phyloP scores from a whole-genome alignment of 176 grass and related monocot genomes.

The Eleusine indica region DNA sequence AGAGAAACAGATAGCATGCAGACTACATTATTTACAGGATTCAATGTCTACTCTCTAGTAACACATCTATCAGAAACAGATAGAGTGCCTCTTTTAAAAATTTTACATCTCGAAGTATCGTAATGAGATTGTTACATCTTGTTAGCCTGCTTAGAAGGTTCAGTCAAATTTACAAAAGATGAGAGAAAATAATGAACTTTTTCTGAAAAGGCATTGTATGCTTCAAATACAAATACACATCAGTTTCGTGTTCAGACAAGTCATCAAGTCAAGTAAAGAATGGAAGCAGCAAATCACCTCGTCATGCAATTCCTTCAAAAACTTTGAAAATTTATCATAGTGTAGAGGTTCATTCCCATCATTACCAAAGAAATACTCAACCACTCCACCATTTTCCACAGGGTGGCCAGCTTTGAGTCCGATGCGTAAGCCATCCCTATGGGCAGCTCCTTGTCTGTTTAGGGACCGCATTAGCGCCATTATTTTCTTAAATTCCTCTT shows the following conservation, averaged over 20 bases:
- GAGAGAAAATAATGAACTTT: background rate
- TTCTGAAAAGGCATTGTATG: background rate
- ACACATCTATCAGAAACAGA: background rate
- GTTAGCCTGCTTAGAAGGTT: background rate
- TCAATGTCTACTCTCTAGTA: background rate
- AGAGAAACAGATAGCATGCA: slow-evolving; percentile 6
- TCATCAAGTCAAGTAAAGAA: slow-evolving; percentile 26
- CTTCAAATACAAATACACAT: slow-evolving; percentile 15
- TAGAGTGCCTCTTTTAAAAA: background rate
- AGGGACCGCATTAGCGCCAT: slow-evolving; percentile 90
- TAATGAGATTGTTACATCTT: background rate
- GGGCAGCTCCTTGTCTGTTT: slow-evolving; percentile 86
- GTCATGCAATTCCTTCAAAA: slow-evolving; percentile 80
- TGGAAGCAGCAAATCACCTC: slow-evolving; percentile 59
- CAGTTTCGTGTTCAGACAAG: background rate
- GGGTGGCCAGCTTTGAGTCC: slow-evolving; percentile 73
- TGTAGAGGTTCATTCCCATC: slow-evolving; percentile 69
- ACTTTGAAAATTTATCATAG: slow-evolving; percentile 71
- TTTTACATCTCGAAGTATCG: background rate
- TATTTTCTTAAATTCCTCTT: slow-evolving; percentile 96
- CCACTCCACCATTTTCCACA: slow-evolving; percentile 82
- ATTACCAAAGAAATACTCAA: slow-evolving; percentile 88
- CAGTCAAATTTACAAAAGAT: slow-evolving; percentile 4
- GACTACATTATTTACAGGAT: background rate
- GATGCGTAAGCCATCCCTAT: slow-evolving; percentile 78